phyloP scores from a whole-genome alignment of 1,284 basidiomycete genomes.

The Ganoderma boninense region DNA sequence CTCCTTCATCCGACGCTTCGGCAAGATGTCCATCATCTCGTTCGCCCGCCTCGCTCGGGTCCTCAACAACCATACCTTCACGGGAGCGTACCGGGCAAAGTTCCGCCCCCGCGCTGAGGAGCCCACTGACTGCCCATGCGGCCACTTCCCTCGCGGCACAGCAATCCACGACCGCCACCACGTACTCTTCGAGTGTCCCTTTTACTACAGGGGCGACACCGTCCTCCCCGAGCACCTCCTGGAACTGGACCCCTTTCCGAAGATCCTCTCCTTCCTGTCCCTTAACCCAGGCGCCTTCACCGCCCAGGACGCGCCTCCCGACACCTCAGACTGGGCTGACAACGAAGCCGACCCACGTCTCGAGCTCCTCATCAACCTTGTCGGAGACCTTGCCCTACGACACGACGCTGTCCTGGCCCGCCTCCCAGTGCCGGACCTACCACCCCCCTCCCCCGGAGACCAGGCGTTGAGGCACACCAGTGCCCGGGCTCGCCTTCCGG shows the following conservation, averaged over 20 bases:
- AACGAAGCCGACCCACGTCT: neutral
- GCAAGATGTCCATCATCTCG: neutral
- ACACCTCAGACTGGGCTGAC: neutral
- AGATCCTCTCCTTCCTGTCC: neutral
- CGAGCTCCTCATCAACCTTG: neutral
- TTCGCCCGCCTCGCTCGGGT: neutral
- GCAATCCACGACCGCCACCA: neutral
- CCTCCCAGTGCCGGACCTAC: neutral
- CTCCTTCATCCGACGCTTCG: neutral
- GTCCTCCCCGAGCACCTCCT: neutral
- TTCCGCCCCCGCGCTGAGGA: neutral
- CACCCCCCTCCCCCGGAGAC: neutral
- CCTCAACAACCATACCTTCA: neutral
- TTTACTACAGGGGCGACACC: neutral
- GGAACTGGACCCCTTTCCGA: neutral
- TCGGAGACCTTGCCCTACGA: neutral
- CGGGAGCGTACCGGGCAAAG: neutral
- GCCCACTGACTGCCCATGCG: neutral
- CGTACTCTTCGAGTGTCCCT: neutral
- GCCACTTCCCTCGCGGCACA: neutral
- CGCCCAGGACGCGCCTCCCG: neutral
- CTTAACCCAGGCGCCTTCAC: neutral
- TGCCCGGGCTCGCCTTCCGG: no score
- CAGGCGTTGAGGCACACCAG: no score
- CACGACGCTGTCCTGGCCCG: neutral